Evolutionary conservation across 768 basidiomycete genomes (phyloP).

Genomic region (Exidia glandulosa): DNA sequence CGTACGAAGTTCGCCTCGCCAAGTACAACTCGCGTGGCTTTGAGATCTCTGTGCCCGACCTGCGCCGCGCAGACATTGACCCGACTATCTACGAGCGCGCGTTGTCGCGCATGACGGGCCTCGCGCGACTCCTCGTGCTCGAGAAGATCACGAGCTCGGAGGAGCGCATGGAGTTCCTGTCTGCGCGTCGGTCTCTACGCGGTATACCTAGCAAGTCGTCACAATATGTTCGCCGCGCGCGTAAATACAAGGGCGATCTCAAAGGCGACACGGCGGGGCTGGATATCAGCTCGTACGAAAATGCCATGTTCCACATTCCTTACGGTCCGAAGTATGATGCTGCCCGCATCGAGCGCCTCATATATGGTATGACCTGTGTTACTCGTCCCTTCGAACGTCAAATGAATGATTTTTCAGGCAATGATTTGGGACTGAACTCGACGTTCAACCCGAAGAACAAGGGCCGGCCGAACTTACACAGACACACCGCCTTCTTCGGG

Average conservation of each 20-base stretch:
- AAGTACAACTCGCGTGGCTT: conserved; percentile 47
- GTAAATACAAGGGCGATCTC: conserved; percentile 43
- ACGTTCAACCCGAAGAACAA: conserved; percentile 57
- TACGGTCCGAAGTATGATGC: conserved; percentile 54
- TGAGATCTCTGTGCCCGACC: conserved; percentile 45
- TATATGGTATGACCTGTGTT: background rate
- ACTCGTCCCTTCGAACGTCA: conserved; percentile 4
- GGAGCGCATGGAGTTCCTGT: conserved; percentile 34
- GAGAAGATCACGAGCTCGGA: conserved; percentile 41
- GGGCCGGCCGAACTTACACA: conserved; percentile 39
- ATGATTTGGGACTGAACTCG: conserved; percentile 21
- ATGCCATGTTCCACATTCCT: conserved; percentile 42
- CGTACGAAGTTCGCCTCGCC: conserved; percentile 47
- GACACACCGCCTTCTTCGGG: conserved; percentile 51
- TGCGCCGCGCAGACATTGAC: conserved; percentile 41
- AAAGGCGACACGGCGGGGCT: conserved; percentile 36
- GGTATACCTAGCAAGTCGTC: conserved; percentile 29
- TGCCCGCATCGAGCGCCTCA: conserved; percentile 42
- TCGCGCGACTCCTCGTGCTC: conserved; percentile 50
- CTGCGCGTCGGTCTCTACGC: conserved; percentile 37
- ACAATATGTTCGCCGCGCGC: conserved; percentile 20
- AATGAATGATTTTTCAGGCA: background rate
- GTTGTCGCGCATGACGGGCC: conserved; percentile 43
- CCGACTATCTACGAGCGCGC: conserved; percentile 56
- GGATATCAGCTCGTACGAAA: conserved; percentile 49